phyloP scores from a whole-genome alignment of 352 stramenopile genomes.

The Elongisporangium anandrum region DNA sequence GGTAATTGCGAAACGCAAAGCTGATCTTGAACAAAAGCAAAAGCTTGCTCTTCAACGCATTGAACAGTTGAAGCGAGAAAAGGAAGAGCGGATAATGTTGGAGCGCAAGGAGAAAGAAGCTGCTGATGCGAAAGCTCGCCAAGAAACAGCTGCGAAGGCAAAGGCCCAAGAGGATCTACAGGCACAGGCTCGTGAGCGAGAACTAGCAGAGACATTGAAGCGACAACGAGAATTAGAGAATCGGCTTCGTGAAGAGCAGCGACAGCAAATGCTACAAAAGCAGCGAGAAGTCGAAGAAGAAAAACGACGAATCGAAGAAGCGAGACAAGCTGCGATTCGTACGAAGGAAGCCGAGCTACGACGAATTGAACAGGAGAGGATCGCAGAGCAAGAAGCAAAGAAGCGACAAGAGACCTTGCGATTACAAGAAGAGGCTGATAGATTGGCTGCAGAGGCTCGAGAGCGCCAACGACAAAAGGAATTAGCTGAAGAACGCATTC shows the following conservation, averaged over 20 bases:
- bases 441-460: slow-evolving; percentile 25
- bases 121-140: slow-evolving; percentile 11
- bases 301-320: slow-evolving; percentile 31
- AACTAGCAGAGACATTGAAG: slow-evolving; percentile 26
- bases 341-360: slow-evolving; percentile 19
- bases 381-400: slow-evolving; percentile 37
- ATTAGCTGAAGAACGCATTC: slow-evolving; percentile 31
- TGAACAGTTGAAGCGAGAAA: slow-evolving; percentile 35
- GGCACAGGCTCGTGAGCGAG: slow-evolving; percentile 12
- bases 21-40: slow-evolving; percentile 56
- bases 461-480: slow-evolving; percentile 43
- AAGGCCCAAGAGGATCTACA: slow-evolving; percentile 5
- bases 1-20: slow-evolving; percentile 48
- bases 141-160: slow-evolving; percentile 18
- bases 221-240: slow-evolving; percentile 23
- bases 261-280: slow-evolving; percentile 14
- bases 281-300: slow-evolving; percentile 44
- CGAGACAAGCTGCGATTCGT: slow-evolving; percentile 21
- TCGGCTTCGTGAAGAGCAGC: slow-evolving; percentile 23
- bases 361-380: slow-evolving; percentile 16
- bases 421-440: slow-evolving; percentile 23
- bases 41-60: slow-evolving; percentile 48
- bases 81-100: slow-evolving; percentile 38
- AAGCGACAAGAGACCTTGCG: slow-evolving; percentile 27
- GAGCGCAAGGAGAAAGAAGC: slow-evolving; percentile 34